Base-by-base conservation (phyloP, 164 flowering plant species). In the Nymphaea thermarum region DNA sequence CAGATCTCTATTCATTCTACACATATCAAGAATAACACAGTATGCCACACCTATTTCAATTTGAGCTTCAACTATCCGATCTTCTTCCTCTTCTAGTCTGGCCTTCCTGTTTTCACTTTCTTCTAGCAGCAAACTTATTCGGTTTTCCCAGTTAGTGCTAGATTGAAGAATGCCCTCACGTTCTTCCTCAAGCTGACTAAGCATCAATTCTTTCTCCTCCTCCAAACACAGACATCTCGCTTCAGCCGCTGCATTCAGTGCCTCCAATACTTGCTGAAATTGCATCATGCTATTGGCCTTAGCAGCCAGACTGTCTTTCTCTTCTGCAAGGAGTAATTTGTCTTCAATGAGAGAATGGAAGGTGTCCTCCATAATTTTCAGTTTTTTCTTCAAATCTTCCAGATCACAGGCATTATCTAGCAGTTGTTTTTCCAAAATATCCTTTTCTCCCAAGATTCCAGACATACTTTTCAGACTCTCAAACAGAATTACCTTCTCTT, bases 41-140 rank as follows among this genome's bases (percentile, higher is more conserved):
- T 85, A 91, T 87, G 87, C 75, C 67, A 91, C 79, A 69, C 80
- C 80, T 68, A 84, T 82, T 75, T 95, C 98, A 41, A 84, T 74
- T 77, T 95, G 88, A 42, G 93, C 82, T 73, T 79, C 84, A 16
- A 88, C 77, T 63, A 89, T 81, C 61, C 77, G 82, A 44, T 88
- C 90, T 42, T 85, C 78, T 71, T 85, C 87, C 65, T 87, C 88
- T 76, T 86, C 96, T 71, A 81, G 78, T 63, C 84, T 88, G 64
- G 81, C 79, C 76, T 78, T 84, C 70, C 80, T 81, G 73, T 68
- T 43, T 43, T 59, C 76, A 47, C 78, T 74, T 74, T 86, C 87
- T 77, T 86, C 91, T 66, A 77, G 85, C 70, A 94, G 78, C 44
- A 75, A 66, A 68, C 71, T 70, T 47, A 95, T 77, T 68, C 79